Evolutionary conservation across 768 basidiomycete species (phyloP).

Genomic region (Porphyrellus cyaneotinctus): DNA sequence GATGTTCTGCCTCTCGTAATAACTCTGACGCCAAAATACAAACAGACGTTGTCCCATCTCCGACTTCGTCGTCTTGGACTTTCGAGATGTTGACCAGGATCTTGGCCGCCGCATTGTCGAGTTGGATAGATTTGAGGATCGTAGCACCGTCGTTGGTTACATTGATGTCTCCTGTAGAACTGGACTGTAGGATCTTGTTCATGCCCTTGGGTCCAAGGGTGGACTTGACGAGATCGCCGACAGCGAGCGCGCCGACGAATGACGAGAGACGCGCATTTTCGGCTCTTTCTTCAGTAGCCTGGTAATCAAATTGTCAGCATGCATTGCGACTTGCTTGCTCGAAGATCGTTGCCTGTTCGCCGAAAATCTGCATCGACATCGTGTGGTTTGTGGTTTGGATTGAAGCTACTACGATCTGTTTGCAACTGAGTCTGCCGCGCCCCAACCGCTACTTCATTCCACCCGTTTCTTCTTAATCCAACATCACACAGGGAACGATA

Average conservation of each 20-base stretch:
- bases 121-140: conserved; percentile 93
- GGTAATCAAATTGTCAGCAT: conserved; percentile 6
- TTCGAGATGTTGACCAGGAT: conserved; percentile 99
- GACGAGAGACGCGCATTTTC: conserved; percentile 98
- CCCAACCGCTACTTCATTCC: too few species aligned
- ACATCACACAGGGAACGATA: too few species aligned
- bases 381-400: too few species aligned
- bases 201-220: conserved; percentile 99
- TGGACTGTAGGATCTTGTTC: conserved; percentile 99
- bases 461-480: too few species aligned
- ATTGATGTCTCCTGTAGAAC: conserved; percentile 84
- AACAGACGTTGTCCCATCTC: conserved; percentile 91
- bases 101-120: conserved; percentile 98
- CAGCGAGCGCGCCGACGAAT: conserved; percentile 94
- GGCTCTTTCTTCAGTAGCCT: conserved; percentile 92
- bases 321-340: neutral
- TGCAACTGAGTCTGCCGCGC: too few species aligned
- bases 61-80: conserved; percentile 99
- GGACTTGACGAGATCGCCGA: conserved; percentile 98
- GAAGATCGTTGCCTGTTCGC: conserved; percentile 45
- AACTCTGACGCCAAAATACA: conserved; percentile 91
- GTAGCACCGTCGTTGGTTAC: conserved; percentile 99
- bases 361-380: conserved; percentile 64
- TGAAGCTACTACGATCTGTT: too few species aligned
- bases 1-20: conserved; percentile 90